Evolutionary conservation across 2,329 filamentous ascomycete species (phyloP), one percentile per base, ranked within the genome.

Genomic region (Cercospora zeina): DNA sequence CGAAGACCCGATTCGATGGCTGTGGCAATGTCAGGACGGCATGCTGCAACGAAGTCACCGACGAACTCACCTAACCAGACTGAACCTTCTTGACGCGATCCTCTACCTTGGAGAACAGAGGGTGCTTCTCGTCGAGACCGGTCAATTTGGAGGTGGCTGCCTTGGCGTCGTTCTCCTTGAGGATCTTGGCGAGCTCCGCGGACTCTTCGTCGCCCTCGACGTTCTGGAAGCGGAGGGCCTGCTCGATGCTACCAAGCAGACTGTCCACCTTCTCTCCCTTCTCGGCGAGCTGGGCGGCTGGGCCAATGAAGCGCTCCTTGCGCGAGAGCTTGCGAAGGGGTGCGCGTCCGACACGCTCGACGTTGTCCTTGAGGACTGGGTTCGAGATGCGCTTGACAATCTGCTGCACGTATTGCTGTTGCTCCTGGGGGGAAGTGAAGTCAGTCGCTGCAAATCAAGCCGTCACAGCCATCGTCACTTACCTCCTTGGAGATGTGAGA

Each of bases 271-370:
- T 84, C 78, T 91, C 82, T 62, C 86, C 91, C 63, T 84, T 82
- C 82, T 96, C 91, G 50, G 92, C 92, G 16, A 99, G 85, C 79
- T 96, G 89, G 9, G 90, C 86, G 50, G 95, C 93, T 4, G 95
- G 95, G 50, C 90, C 92, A 70, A 99, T 88, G 81, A 99, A 96
- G 49, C 95, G 92, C 81, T 99, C 95, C 81, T 96, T 95, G 77
- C 93, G 90, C 68, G 89, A 89, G 34, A 99, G 85, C 83, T 99
- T 99, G 76, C 95, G 89, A 64, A 99, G 82, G 16, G 95, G 95
- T 16, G 93, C 93, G 75, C 95, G 93, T 60, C 93, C 95, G 67
- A 99, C 95, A 77, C 95, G 93, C 81, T 96, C 91, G 36, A 97
- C 92, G 11, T 89, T 88, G 77, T 99, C 93, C 78, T 96, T 91